Percentiles rank a stretch among this genome's conserved stretches.
These are phyloP conservation scores for Venturia oleaginea DNA, from an alignment of 2,329 filamentous ascomycete genomes.

Conservation along the genomic window DNA sequence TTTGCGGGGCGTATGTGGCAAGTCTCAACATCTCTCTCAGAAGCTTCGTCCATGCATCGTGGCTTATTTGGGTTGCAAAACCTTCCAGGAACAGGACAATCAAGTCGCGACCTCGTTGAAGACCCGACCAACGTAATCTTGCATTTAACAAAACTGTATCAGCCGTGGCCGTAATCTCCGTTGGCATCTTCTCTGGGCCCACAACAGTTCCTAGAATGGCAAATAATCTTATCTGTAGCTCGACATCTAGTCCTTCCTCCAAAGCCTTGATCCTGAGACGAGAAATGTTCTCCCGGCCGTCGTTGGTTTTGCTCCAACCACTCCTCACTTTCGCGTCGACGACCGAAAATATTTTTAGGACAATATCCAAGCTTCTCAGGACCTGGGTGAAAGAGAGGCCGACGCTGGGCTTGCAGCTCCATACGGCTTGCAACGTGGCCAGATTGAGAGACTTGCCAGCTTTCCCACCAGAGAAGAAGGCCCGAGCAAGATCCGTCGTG, in stretches of 20 bases:
- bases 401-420: not conserved
- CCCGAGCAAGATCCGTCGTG: constrained; percentile 18
- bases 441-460: constrained; percentile 3
- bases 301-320: not conserved
- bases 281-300: not conserved
- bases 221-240: constrained; percentile 1
- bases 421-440: constrained; percentile 5
- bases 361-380: constrained; percentile 3
- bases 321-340: not conserved
- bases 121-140: not conserved
- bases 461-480: constrained; percentile 21
- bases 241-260: not conserved
- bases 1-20: not conserved
- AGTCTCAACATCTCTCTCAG: not conserved
- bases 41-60: not conserved
- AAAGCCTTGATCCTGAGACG: not conserved
- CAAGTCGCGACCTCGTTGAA: not conserved
- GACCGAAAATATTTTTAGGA: not conserved
- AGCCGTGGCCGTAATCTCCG: not conserved
- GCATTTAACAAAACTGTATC: not conserved
- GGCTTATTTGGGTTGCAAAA: constrained; percentile 1
- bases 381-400: not conserved
- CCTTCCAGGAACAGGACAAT: not conserved
- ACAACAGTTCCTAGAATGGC: constrained; percentile 1
- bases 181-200: not conserved